Base-by-base conservation (phyloP, 305 asterid genomes). In the Fraxinus baroniana region DNA sequence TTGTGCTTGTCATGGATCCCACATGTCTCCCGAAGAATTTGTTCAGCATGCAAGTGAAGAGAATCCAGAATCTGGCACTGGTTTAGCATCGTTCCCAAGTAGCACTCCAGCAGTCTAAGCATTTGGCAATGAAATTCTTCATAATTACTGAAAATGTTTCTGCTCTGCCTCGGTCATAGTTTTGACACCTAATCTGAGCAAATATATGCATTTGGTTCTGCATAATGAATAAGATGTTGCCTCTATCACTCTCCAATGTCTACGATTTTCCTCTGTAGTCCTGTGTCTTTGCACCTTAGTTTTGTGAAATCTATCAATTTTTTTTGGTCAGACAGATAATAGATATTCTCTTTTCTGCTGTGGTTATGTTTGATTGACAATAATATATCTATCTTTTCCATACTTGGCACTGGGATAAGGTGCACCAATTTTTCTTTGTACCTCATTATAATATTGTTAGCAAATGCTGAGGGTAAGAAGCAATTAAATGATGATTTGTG, bases 1-100 rank as follows among this genome's bases (percentile, higher is more conserved):
- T 39, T 96, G 98, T 76, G 98, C 98, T 80, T 94, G 98, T 85
- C 99, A 96, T 79, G 95, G 98, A 20, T 81, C 93, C 57, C 98
- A 96, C 86, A 89, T 96, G 97, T 93, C 98, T 22, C 98, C 98
- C 0, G 98, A 93, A 32, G 99, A 92, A 80, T 96, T 96, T 78
- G 90, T 91, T 35, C 89, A 88, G 68, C 98, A 94, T 84, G 98
- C 98, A 72, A 80, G 81, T 20, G 97, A 93, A 85, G 98, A 92
- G 77, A 80, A 74, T 55, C 85, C 81, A 28, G 92, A 89, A 44
- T 85, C 84, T 15, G 87, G 88, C 52, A 33, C 89, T 78, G 97
- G 91, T 82, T 84, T 90, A 73, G 55, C 93, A 41, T 88, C 91
- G 5, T 77, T 89, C 18, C 92, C 93, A 1, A 86, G 87, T 70